Percentiles rank a stretch among this genome's conserved stretches.
phyloP scores from a whole-genome alignment of 1,139 yeast genomes.

The Kazachstania sp. region DNA sequence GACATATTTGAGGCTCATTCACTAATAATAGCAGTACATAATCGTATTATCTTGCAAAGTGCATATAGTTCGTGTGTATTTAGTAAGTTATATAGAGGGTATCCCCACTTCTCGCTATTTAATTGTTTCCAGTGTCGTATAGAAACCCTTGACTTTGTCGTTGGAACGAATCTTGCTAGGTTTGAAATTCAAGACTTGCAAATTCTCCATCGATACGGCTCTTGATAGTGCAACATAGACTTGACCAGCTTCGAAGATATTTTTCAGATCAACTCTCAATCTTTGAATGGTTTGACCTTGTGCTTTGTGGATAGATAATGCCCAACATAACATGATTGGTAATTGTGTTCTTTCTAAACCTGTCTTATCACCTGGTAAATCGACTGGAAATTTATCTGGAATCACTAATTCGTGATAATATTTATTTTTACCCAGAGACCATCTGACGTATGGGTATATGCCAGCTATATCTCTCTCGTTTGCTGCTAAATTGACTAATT shows the following conservation, averaged over 20 bases:
- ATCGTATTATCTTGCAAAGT: too few species aligned
- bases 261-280: slow-evolving; percentile 63
- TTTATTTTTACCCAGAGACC: slow-evolving; percentile 32
- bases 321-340: slow-evolving; percentile 79
- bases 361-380: slow-evolving; percentile 26
- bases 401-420: slow-evolving; percentile 24
- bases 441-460: slow-evolving; percentile 48
- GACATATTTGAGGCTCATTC: too few species aligned
- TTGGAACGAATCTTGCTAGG: slow-evolving; percentile 57
- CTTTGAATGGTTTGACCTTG: slow-evolving; percentile 85
- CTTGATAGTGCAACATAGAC: slow-evolving; percentile 87
- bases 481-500: slow-evolving; percentile 33
- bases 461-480: slow-evolving; percentile 23
- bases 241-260: slow-evolving; percentile 76
- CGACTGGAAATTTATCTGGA: slow-evolving; percentile 28
- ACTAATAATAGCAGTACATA: too few species aligned
- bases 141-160: slow-evolving; percentile 58
- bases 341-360: slow-evolving; percentile 46
- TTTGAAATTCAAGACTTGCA: slow-evolving; percentile 68
- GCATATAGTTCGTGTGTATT: too few species aligned
- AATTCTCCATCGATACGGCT: slow-evolving; percentile 64
- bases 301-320: slow-evolving; percentile 81
- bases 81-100: too few species aligned
- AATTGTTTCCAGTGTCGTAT: slow-evolving; percentile 36
- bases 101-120: not conserved